phyloP scores from a whole-genome alignment of 306 rosid genomes.

The Prunus kanzakura region DNA sequence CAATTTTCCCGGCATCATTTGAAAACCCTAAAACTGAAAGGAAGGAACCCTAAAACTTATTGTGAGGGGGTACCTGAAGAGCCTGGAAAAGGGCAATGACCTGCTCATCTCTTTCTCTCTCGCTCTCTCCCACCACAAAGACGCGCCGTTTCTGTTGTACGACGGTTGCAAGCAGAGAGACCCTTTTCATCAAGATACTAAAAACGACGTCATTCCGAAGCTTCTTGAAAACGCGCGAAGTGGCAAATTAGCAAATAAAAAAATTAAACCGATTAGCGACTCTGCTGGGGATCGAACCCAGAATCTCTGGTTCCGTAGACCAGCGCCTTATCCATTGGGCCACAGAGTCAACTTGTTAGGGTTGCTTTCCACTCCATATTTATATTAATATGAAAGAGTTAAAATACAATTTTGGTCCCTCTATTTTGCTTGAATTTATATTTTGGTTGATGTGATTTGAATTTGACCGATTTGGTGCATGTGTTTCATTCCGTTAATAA shows the following conservation, averaged over 20 bases:
- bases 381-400: neutral
- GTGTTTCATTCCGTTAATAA: too few species aligned
- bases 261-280: neutral
- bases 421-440: too few species aligned
- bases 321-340: slow-evolving; percentile 99
- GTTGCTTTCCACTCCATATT: accelerated
- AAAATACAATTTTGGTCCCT: too few species aligned
- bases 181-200: neutral
- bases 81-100: slow-evolving; percentile 60
- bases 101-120: slow-evolving; percentile 27
- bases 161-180: neutral
- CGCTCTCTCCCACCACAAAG: too few species aligned
- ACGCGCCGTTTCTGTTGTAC: slow-evolving; percentile 3
- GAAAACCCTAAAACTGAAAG: neutral
- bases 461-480: too few species aligned
- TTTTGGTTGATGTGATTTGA: too few species aligned
- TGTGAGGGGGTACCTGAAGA: slow-evolving; percentile 43
- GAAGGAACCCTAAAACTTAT: neutral
- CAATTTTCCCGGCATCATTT: neutral
- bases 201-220: neutral
- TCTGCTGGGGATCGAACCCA: slow-evolving; percentile 94
- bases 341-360: slow-evolving; percentile 31
- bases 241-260: neutral
- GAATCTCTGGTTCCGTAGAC: slow-evolving; percentile 98
- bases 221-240: neutral